A percentile compares a stretch with the other conserved stretches of the same genome.
Evolutionary conservation across 768 basidiomycete genomes (phyloP).

Genomic region (Tricholoma bakamatsutake): DNA sequence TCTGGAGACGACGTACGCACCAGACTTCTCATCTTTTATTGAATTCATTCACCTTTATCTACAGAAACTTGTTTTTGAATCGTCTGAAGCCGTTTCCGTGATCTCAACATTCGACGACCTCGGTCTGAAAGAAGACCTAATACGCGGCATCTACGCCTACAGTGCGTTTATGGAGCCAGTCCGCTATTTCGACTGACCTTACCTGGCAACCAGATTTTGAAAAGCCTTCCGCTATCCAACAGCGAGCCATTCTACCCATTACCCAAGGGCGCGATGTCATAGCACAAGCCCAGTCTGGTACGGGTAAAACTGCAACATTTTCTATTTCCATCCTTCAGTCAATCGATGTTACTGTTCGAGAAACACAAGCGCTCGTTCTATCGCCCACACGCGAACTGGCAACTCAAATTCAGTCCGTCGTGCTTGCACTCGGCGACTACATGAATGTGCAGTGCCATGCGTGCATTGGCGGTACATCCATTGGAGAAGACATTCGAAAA

Average conservation of each 20-base stretch:
- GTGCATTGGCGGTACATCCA: constrained; percentile 95
- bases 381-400: constrained; percentile 98
- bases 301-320: constrained; percentile 99
- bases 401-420: constrained; percentile 97
- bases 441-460: constrained; percentile 99
- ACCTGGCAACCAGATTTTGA: constrained; percentile 63
- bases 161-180: constrained; percentile 44
- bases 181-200: not conserved
- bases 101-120: constrained; percentile 89
- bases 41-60: constrained; percentile 7
- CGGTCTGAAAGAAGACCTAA: constrained; percentile 87
- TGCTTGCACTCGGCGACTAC: constrained; percentile 94
- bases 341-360: constrained; percentile 91
- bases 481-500: constrained; percentile 96
- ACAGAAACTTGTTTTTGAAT: constrained; percentile 92
- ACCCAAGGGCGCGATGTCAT: constrained; percentile 96
- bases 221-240: constrained; percentile 98
- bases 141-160: constrained; percentile 97
- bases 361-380: constrained; percentile 93
- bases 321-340: constrained; percentile 97
- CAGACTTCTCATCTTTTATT: constrained; percentile 8
- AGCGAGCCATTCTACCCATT: constrained; percentile 95
- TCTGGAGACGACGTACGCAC: constrained; percentile 74
- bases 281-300: constrained; percentile 98
- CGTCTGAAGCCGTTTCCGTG: constrained; percentile 86